Evolutionary conservation across 2,329 filamentous ascomycete genomes (phyloP).

Genomic region (Ophiocordyceps camponoti-floridani): DNA sequence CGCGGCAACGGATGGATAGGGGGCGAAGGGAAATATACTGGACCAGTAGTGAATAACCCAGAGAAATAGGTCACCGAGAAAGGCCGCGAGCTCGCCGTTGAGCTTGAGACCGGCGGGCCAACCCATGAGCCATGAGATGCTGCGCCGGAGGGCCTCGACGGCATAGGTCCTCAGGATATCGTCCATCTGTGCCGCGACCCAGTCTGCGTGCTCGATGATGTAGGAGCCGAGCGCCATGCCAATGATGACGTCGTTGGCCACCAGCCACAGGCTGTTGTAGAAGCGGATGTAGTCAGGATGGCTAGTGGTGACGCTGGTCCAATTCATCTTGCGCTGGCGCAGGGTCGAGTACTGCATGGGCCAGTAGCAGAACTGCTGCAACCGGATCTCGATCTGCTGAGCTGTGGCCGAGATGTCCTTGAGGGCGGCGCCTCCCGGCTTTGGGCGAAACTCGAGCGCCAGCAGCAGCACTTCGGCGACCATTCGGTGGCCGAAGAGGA

Average conservation of each 20-base stretch:
- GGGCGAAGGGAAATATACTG: conserved; percentile 30
- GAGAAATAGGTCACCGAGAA: conserved; percentile 84
- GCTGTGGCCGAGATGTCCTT: conserved; percentile 95
- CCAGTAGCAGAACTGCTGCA: conserved; percentile 98
- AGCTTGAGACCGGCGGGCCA: conserved; percentile 91
- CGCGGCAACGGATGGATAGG: not conserved
- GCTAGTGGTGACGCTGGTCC: conserved; percentile 87
- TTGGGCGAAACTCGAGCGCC: conserved; percentile 69
- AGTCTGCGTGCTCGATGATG: conserved; percentile 83
- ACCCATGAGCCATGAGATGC: conserved; percentile 89
- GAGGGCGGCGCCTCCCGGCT: conserved; percentile 63
- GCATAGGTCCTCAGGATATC: conserved; percentile 63
- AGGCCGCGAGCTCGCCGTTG: conserved; percentile 83
- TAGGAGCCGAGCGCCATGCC: conserved; percentile 92
- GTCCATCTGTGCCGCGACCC: conserved; percentile 68
- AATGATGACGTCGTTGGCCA: conserved; percentile 96
- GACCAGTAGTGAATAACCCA: conserved; percentile 99
- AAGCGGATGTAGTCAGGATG: conserved; percentile 98
- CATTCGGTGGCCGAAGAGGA: conserved; percentile 62
- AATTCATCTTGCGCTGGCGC: conserved; percentile 75
- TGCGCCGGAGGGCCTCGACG: conserved; percentile 70
- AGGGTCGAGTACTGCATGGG: conserved; percentile 90
- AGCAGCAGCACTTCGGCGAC: conserved; percentile 62
- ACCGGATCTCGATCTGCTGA: conserved; percentile 89
- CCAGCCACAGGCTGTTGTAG: conserved; percentile 96